Percentiles rank a stretch among this genome's conserved stretches.
Evolutionary conservation across 257 asterid species (phyloP).

Genomic region (Hygrophila difformis): DNA sequence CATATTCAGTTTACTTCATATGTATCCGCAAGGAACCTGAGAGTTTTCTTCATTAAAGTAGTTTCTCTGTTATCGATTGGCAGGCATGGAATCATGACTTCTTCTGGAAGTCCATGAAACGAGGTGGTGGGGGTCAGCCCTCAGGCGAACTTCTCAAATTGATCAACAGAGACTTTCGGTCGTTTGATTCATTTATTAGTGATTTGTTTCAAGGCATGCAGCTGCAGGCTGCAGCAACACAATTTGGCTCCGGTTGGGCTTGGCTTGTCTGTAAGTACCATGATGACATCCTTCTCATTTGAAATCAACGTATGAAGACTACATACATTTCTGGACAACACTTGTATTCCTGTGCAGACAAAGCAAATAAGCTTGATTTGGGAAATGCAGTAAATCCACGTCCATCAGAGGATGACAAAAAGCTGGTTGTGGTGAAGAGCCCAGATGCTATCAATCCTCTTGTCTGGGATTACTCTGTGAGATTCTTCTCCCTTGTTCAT

Average conservation of each 20-base stretch:
- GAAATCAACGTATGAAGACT: constrained; percentile 1
- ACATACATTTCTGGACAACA: no score
- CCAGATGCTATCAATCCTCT: constrained; percentile 96
- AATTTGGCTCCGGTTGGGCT: constrained; percentile 98
- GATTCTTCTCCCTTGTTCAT: constrained; percentile 17
- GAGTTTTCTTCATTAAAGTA: constrained; percentile 1
- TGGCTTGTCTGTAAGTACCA: constrained; percentile 86
- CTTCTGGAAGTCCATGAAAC: constrained; percentile 95
- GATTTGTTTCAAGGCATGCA: constrained; percentile 75
- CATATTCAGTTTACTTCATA: no score
- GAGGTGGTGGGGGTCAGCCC: constrained; percentile 91
- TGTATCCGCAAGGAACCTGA: no score
- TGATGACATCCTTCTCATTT: not conserved
- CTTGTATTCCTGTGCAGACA: constrained; percentile 32
- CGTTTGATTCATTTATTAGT: constrained; percentile 61
- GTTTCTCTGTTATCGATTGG: not conserved
- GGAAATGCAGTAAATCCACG: constrained; percentile 75
- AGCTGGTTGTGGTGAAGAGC: constrained; percentile 79
- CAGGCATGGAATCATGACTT: constrained; percentile 93
- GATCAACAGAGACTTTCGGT: constrained; percentile 83
- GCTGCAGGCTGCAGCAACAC: constrained; percentile 93
- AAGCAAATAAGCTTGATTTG: constrained; percentile 73
- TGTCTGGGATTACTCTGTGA: constrained; percentile 86
- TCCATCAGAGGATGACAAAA: constrained; percentile 78
- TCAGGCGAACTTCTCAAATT: constrained; percentile 60